Evolutionary conservation across 768 basidiomycete genomes (phyloP).

Genomic region (Mycena epipterygia): DNA sequence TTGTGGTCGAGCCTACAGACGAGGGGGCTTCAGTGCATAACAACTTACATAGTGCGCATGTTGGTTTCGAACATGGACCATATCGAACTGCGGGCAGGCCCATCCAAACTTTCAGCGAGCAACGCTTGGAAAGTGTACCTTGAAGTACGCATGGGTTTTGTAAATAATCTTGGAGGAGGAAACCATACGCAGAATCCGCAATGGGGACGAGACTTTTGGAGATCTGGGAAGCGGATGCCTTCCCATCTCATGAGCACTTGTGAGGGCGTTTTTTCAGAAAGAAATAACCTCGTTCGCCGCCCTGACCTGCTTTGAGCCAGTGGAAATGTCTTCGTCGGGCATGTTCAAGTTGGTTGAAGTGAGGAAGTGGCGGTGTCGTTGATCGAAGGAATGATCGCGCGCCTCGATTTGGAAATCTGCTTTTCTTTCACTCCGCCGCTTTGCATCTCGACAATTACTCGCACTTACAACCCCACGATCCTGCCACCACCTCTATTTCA

Average conservation of each 20-base stretch:
- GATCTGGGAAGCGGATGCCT: constrained; percentile 36
- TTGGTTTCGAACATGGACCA: constrained; percentile 70
- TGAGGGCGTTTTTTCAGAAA: background rate
- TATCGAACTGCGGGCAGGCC: constrained; percentile 55
- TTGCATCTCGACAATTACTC: too few relatives aligned
- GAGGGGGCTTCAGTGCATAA: too few relatives aligned
- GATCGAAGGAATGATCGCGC: constrained; percentile 6
- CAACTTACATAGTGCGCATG: constrained; percentile 69
- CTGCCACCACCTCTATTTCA: background rate
- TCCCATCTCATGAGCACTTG: constrained; percentile 15
- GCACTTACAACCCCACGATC: background rate
- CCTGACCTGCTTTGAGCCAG: constrained; percentile 32
- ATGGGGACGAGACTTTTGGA: constrained; percentile 18
- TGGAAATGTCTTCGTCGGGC: constrained; percentile 18
- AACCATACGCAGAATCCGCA: constrained; percentile 18
- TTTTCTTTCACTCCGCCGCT: background rate
- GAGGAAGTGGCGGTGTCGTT: too few relatives aligned
- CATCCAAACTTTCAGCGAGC: constrained; percentile 49
- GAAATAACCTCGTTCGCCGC: constrained; percentile 52
- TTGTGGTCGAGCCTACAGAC: too few relatives aligned
- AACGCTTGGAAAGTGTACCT: constrained; percentile 37
- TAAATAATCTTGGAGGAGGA: background rate
- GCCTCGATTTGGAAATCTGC: background rate
- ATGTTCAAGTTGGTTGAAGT: background rate
- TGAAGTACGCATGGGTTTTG: background rate